Evolutionary conservation across 495 filamentous ascomycete species (phyloP).

Genomic region (Penicillium odoratum): DNA sequence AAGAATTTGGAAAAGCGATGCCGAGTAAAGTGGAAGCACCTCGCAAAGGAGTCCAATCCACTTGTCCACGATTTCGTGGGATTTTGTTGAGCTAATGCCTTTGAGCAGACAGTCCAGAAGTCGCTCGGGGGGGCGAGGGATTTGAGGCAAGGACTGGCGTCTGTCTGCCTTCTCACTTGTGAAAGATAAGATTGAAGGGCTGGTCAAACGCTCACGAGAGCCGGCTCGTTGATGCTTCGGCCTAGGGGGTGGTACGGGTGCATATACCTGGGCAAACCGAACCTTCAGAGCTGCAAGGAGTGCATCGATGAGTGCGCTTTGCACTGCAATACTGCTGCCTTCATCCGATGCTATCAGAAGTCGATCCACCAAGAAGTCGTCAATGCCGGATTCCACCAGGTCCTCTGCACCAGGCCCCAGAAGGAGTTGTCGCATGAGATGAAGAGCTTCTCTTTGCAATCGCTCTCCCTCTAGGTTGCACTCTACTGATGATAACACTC

Average conservation of each 20-base stretch:
- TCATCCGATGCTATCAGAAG: constrained; percentile 63
- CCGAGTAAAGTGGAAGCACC: constrained; percentile 78
- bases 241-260: constrained; percentile 36
- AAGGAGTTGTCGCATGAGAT: constrained; percentile 73
- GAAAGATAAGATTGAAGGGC: constrained; percentile 49
- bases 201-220: constrained; percentile 48
- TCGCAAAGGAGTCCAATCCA: constrained; percentile 89
- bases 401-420: constrained; percentile 66
- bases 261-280: constrained; percentile 51
- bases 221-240: constrained; percentile 43
- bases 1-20: constrained; percentile 83
- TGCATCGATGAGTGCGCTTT: constrained; percentile 73
- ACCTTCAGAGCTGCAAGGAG: constrained; percentile 69
- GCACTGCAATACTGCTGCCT: constrained; percentile 48
- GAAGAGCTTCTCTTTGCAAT: constrained; percentile 68
- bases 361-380: constrained; percentile 68
- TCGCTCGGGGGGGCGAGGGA: constrained; percentile 64
- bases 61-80: constrained; percentile 77
- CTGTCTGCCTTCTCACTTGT: constrained; percentile 50
- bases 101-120: constrained; percentile 80
- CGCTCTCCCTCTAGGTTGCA: constrained; percentile 33
- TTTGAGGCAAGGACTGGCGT: constrained; percentile 22
- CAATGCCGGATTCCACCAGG: constrained; percentile 68
- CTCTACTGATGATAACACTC: constrained; percentile 12
- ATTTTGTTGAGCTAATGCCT: constrained; percentile 74